A percentile compares a stretch with the other conserved stretches of the same genome.
Evolutionary conservation across 1,139 yeast species (phyloP).

Genomic region (Lizanozyma gosingica): DNA sequence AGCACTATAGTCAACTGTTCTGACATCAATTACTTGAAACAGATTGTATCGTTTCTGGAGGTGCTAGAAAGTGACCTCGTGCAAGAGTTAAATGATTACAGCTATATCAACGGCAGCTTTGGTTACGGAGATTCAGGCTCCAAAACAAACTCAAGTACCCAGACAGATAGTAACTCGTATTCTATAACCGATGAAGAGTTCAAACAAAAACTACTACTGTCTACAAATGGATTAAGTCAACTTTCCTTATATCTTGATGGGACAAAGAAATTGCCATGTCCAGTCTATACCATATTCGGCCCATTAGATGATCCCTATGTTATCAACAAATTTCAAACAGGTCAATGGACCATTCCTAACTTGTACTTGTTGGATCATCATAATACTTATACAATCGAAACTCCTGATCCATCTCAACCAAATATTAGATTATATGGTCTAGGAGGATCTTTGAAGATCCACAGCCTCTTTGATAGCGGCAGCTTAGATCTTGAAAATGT

Average conservation of each 20-base stretch:
- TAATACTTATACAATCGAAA: constrained; percentile 28
- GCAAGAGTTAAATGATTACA: constrained; percentile 38
- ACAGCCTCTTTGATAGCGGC: constrained; percentile 38
- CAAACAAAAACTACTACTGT: constrained; percentile 23
- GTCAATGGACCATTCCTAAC: constrained; percentile 46
- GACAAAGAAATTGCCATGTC: constrained; percentile 38
- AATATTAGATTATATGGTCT: constrained; percentile 53
- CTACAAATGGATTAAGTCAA: constrained; percentile 42
- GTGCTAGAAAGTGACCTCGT: constrained; percentile 40
- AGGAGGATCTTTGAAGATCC: constrained; percentile 64
- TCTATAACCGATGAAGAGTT: constrained; percentile 14
- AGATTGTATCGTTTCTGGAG: constrained; percentile 63
- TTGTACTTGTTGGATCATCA: constrained; percentile 55
- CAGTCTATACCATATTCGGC: constrained; percentile 71
- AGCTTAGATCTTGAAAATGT: constrained; percentile 7
- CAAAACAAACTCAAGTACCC: constrained; percentile 1
- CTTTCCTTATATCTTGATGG: constrained; percentile 46
- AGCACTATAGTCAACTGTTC: constrained; percentile 45
- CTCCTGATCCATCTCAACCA: constrained; percentile 31
- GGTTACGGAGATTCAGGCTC: constrained; percentile 14
- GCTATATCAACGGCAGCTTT: constrained; percentile 30
- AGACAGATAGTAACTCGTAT: constrained; percentile 2
- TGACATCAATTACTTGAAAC: constrained; percentile 48
- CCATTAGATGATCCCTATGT: constrained; percentile 68
- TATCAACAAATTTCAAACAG: constrained; percentile 49